Base-by-base conservation (phyloP, 164 flowering plant genomes). In the Saururus chinensis region DNA sequence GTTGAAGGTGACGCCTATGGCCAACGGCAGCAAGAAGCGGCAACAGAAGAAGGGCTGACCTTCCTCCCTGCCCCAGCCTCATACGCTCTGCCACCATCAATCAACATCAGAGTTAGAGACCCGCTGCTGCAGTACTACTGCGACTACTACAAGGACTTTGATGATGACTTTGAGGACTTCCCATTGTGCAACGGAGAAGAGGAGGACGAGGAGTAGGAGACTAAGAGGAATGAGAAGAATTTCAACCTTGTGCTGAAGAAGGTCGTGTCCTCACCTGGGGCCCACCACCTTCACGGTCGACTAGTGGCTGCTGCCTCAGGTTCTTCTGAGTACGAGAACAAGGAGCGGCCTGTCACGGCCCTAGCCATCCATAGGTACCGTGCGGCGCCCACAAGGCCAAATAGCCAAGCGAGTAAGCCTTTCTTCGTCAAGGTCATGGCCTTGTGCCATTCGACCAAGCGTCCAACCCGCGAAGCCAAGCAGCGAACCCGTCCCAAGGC, bases 21-120 rank as follows among this genome's bases (percentile, higher is more conserved):
- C 14, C 49, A 17, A 4, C 21, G n/a, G 19, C 25, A 51, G 45
- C 23, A 30, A 14, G 48, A 59, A 40, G 30, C 16, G 11, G 14
- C 22, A 74, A 89, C 81, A 78, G 89, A 87, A 81, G 87, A 79
- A 76, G 59, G 92, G 92, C 17, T 63, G 95, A 59, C 95, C 91
- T 8, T 70, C 49, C 22, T 21, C 64, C 14, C 20, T 4, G 20
- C 41, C 89, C 17, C 82, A 84, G 77, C 68, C 85, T 56, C 87
- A 81, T 80, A 86, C 62, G 76, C 11, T 41, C 11, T 13, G 45
- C 45, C 8, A 51, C 9, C 72, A 62, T 45, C 65, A 53, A 40
- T n/a, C 40, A 40, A 20, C 58, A 86, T 26, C 80, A 88, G 66
- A 82, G 67, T 68, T 76, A 73, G 57, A 72, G 75, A 66, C 23